Conservation (phyloP, 805 yeast species). For the Metschnikowia matae region DNA sequence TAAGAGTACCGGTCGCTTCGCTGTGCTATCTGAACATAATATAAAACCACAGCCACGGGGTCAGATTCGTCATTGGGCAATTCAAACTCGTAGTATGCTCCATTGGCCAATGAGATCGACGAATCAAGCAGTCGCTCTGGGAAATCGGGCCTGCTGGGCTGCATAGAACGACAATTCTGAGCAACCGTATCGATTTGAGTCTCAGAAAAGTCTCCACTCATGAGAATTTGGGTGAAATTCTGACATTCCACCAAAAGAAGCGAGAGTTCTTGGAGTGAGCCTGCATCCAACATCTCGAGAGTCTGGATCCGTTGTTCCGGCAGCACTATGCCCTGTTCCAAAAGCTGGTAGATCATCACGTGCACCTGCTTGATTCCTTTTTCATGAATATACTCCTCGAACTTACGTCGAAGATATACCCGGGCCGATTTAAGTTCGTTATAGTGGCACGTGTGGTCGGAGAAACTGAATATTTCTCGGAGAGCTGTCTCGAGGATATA, state of each 20-base stretch:
- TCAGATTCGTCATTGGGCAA: background rate
- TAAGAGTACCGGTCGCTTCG: conserved; percentile 32
- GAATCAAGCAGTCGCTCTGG: background rate
- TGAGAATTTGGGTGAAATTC: conserved; percentile 38
- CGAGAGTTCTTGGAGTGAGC: conserved; percentile 29
- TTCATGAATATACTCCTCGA: conserved; percentile 38
- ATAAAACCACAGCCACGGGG: conserved; percentile 34
- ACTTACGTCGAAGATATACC: conserved; percentile 44
- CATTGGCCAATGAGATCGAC: background rate
- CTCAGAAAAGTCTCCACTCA: conserved; percentile 46
- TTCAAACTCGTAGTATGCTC: background rate
- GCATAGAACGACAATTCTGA: background rate
- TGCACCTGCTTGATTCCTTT: conserved; percentile 48
- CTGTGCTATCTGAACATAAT: conserved; percentile 55
- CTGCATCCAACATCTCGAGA: conserved; percentile 45
- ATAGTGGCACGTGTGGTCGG: conserved; percentile 17
- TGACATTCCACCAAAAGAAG: conserved; percentile 21
- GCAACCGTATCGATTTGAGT: conserved; percentile 18
- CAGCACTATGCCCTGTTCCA: conserved; percentile 56
- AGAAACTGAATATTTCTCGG: conserved; percentile 23
- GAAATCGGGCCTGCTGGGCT: background rate
- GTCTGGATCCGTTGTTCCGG: conserved; percentile 54
- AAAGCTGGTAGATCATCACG: conserved; percentile 45
- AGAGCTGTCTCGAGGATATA: conserved; percentile 33
- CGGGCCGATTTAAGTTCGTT: conserved; percentile 43